Base-by-base conservation (phyloP, 2,329 filamentous ascomycete genomes). In the Erysiphe pulchra region DNA sequence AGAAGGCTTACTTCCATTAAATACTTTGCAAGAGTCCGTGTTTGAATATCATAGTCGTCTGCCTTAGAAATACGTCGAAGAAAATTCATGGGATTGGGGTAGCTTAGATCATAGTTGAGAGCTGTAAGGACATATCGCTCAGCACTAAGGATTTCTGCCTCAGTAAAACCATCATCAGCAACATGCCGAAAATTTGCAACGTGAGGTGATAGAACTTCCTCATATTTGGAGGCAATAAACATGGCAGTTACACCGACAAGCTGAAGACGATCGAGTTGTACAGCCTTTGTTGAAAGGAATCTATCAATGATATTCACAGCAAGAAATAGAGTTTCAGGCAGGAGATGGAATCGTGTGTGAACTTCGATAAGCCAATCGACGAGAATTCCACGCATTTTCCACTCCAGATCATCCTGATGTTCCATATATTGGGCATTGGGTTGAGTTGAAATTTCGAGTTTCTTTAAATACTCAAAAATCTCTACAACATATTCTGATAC, bases 71-170 rank as follows among this genome's bases (percentile, higher is more conserved):
- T 93, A 54, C 92, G 82, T 52, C 90, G 83, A 49, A 98, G 75
- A 67, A 98, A 98, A 71, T 98, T 98, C 90, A 98, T 98, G 18
- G 90, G 90, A 64, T 98, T 98, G 47, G 90, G 90, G 59, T 94
- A 98, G 67, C 86, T 94, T 51, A 98, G 75, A 60, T 98, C 87
- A 62, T 94, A 98, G 65, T 94, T 80, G 50, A 98, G 73, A 6
- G 85, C 85, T 52, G 75, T 74, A 45, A 98, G 77, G 52, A 98
- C 78, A 60, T 92, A 93, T 53, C 90, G 81, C 64, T 98, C 90
- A n/a, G 90, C 90, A 58, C 83, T 87, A 36, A 98, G 71, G 53
- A 98, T 95, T 65, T 98, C 90, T 41, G 82, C 76, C 61, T 94
- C 87, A 4, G 77, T 81, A 63, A 95, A 98, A 47, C 87, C 90